Evolutionary conservation across 192 early-diverging fungal species (phyloP), one percentile per base, ranked within the genome.

Genomic region (Bifiguratus adelaidae): DNA sequence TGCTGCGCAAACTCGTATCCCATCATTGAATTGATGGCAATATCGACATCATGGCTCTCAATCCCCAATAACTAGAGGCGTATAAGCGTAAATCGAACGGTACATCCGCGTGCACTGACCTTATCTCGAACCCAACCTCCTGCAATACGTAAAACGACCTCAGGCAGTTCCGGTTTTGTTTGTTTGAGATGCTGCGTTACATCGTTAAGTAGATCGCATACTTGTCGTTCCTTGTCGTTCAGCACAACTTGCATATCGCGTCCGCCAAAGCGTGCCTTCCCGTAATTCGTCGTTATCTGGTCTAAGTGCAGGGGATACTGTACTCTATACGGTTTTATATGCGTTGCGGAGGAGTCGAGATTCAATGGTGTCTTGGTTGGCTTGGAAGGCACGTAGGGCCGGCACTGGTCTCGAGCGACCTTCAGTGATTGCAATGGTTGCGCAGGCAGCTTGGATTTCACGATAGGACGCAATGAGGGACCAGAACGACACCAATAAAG

Each of bases 101-200:
- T 50, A 5, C 20, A 9, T 32, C 8, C 23, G 18, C 1, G 43
- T 12, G 1, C 2, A 3, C 27, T 21, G 56, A 87, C 83, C 68
- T 99, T 99, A 63, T 99, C 96, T 45, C 96, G 77, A 32, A 99
- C 96, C 96, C 94, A 99, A 8, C 96, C 96, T 36, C 96, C 96
- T 21, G 93, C 92, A 32, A 99, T 89, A 13, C 95, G 74, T 35
- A 95, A 75, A 19, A 76, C 67, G 47, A 88, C 58, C 27, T 43
- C 58, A 24, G 72, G 74, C 25, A 68, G 48, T 22, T 59, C 59
- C 11, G 76, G 67, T 23, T 70, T 50, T 22, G 59, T 20, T 20
- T 58, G 43, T 40, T 71, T 61, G 35, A 88, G 52, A 25, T 72
- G 47, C 6, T 74, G 55, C 2, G 81, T 76, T 4, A 85, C 83